These are phyloP conservation scores for Talaromyces sp. DNA, from an alignment of 2,329 filamentous ascomycete species.

Conservation along the genomic window DNA sequence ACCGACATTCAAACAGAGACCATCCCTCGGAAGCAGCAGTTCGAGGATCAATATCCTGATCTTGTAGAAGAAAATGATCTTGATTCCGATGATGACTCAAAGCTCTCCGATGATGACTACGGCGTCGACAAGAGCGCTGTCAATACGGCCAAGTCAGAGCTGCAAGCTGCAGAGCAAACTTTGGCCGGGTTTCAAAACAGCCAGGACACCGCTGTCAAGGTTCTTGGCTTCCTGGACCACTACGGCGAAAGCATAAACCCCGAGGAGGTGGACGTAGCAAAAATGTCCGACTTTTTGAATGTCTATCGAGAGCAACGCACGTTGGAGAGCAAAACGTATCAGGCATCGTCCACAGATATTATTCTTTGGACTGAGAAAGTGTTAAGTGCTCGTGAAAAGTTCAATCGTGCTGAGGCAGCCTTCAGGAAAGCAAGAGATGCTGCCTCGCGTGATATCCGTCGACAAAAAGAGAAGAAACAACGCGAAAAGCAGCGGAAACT, in stretches of 20 bases:
- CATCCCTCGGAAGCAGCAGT: constrained; percentile 54
- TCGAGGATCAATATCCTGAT: constrained; percentile 52
- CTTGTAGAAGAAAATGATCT: constrained; percentile 40
- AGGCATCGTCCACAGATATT: constrained; percentile 25
- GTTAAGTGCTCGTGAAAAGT: constrained; percentile 12
- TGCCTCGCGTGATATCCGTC: constrained; percentile 19
- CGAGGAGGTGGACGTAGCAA: constrained; percentile 28
- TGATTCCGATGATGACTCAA: constrained; percentile 28
- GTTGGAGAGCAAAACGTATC: constrained; percentile 25
- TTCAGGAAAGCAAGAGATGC: constrained; percentile 24
- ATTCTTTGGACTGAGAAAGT: constrained; percentile 27
- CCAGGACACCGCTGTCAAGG: constrained; percentile 22
- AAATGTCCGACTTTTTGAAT: constrained; percentile 34
- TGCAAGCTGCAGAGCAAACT: constrained; percentile 31
- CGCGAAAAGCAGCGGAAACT: constrained; percentile 28
- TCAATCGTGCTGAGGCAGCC: constrained; percentile 4
- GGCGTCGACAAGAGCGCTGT: constrained; percentile 15
- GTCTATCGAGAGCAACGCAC: constrained; percentile 32
- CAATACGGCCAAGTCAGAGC: constrained; percentile 25
- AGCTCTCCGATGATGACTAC: constrained; percentile 11
- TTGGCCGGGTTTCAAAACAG: constrained; percentile 31
- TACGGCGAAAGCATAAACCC: constrained; percentile 33
- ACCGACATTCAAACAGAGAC: constrained; percentile 61
- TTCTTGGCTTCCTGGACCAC: constrained; percentile 31
- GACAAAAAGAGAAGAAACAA: constrained; percentile 21